Conservation (phyloP, 805 yeast genomes). For the Torulaspora indica region DNA sequence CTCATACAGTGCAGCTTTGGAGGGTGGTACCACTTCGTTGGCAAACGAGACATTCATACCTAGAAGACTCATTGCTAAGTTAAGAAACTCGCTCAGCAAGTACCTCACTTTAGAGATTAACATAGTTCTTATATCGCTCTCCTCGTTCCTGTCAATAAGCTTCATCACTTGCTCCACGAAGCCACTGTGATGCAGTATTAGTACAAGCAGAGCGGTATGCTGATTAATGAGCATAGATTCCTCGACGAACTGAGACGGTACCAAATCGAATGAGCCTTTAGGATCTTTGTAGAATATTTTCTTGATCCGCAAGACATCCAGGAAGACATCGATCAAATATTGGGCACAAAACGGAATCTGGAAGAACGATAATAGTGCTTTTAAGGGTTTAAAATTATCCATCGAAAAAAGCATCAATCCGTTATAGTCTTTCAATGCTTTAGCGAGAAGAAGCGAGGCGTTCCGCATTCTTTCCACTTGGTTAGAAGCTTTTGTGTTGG, state of each 20-base stretch:
- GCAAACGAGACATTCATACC: slow-evolving; percentile 38
- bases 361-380: slow-evolving; percentile 57
- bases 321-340: slow-evolving; percentile 63
- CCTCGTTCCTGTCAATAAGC: slow-evolving; percentile 13
- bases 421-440: slow-evolving; percentile 64
- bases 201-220: slow-evolving; percentile 56
- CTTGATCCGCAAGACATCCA: slow-evolving; percentile 60
- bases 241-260: slow-evolving; percentile 37
- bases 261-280: slow-evolving; percentile 14
- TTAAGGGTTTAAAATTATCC: slow-evolving; percentile 51
- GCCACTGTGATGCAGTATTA: slow-evolving; percentile 52
- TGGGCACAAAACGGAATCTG: slow-evolving; percentile 55
- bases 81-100: slow-evolving; percentile 58
- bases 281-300: slow-evolving; percentile 45
- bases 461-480: slow-evolving; percentile 54
- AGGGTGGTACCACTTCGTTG: slow-evolving; percentile 8
- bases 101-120: slow-evolving; percentile 54
- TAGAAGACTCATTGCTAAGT: slow-evolving; percentile 49
- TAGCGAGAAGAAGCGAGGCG: slow-evolving; percentile 53
- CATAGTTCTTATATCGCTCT: slow-evolving; percentile 41
- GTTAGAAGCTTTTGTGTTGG: slow-evolving; percentile 45
- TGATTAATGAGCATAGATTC: slow-evolving; percentile 52
- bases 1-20: slow-evolving; percentile 12
- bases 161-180: slow-evolving; percentile 45
- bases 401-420: slow-evolving; percentile 67